Base-by-base conservation (phyloP, 208 protist species). In the Crithidia expoeki region DNA sequence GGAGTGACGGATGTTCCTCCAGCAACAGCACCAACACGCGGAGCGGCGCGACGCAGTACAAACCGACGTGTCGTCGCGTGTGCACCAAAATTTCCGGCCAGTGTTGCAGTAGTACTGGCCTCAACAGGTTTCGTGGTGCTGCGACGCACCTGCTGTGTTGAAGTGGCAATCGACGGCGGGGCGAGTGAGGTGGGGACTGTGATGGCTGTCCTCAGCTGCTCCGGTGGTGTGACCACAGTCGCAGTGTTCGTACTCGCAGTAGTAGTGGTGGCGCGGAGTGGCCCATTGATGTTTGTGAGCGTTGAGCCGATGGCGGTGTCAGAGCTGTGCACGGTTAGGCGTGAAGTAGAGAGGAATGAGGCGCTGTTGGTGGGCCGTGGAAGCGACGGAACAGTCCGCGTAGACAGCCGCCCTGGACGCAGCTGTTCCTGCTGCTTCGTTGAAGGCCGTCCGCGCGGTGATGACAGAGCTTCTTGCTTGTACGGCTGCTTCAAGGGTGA, bases 41-140 rank as follows among this genome's bases (percentile, higher is more conserved):
- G 47, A 4, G 49, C 30, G 0, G 47, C 47, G 28, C 61, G 47
- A 25, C 61, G 61, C 61, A 67, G 28, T 11, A 57, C 34, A 16
- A 67, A 67, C n/a, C 61, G 47, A 1, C 61, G 61, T 0, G 30
- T 46, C 7, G 47, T 30, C 12, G 16, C 42, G 47, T 55, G 47
- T 16, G 49, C 10, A 14, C 2, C 12, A 1, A 21, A 2, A 19
- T 27, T 30, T 6, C 17, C n/a, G 9, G 59, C 4, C 30, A 17
- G 4, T 9, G 16, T 17, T 9, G 42, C 42, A 17, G 42, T 40
- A 14, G 36, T 42, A 12, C 12, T 42, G 12, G 40, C 40, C 6
- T 52, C 59, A n/a, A 27, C 44, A 32, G 30, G 14, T 7, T 55
- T 57, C 14, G 61, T 23, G 12, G 33, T 46, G 33, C 2, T 28